A percentile compares a stretch with the other conserved stretches of the same genome.
phyloP scores from a whole-genome alignment of 202 grass and related monocot species.

The Musa balbisiana region DNA sequence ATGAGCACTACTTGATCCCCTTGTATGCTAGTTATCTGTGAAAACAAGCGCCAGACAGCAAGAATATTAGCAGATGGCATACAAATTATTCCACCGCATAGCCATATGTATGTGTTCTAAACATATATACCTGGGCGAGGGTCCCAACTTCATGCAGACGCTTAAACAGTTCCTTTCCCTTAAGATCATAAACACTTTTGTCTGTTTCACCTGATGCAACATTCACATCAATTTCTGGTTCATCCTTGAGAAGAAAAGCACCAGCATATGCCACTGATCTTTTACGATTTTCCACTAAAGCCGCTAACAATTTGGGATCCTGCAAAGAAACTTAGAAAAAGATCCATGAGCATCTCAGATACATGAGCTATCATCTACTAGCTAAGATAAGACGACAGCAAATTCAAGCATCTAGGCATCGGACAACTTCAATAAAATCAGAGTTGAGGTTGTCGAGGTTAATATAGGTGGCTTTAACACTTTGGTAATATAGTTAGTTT shows the following conservation, averaged over 20 bases:
- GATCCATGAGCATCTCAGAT: not conserved
- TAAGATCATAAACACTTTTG: conserved; percentile 87
- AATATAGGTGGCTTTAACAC: too few relatives aligned
- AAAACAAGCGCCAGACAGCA: conserved; percentile 24
- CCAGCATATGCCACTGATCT: conserved; percentile 66
- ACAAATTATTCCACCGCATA: conserved; percentile 9
- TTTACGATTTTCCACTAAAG: conserved; percentile 75
- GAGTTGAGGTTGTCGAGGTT: too few relatives aligned
- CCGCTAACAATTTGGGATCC: conserved; percentile 70
- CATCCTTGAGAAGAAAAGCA: conserved; percentile 92
- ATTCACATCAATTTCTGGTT: conserved; percentile 56
- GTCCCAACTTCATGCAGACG: conserved; percentile 96
- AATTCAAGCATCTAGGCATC: not conserved
- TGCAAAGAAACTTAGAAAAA: conserved; percentile 19
- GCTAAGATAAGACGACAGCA: not conserved
- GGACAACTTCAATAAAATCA: too few relatives aligned
- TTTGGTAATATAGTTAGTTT: too few relatives aligned
- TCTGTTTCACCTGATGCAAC: conserved; percentile 51
- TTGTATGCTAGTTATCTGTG: conserved; percentile 89
- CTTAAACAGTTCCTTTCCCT: conserved; percentile 80
- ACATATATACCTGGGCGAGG: conserved; percentile 51
- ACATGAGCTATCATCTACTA: not conserved
- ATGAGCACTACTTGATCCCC: conserved; percentile 84
- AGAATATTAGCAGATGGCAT: conserved; percentile 6
- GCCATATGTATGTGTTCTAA: not conserved